phyloP scores from a whole-genome alignment of 768 basidiomycete species.

The Polyporus arcularius region DNA sequence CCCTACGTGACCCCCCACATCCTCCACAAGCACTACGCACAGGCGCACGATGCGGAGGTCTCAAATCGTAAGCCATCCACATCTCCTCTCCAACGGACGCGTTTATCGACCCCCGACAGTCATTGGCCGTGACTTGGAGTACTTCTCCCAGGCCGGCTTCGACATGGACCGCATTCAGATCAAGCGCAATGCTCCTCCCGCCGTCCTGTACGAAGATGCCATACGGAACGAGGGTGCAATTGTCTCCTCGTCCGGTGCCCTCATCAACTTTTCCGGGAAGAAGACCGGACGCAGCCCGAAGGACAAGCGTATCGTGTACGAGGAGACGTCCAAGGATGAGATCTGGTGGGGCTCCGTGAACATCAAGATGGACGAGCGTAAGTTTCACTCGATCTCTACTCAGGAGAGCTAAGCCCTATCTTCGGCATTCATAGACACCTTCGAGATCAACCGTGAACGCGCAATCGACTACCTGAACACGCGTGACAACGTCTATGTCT shows the following conservation, averaged over 20 bases:
- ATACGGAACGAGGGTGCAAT: slow-evolving; percentile 98
- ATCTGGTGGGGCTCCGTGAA: slow-evolving; percentile 99
- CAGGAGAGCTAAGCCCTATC: too few relatives aligned
- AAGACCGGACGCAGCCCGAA: slow-evolving; percentile 98
- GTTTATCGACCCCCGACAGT: slow-evolving; percentile 47
- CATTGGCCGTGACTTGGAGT: slow-evolving; percentile 90
- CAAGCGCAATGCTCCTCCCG: slow-evolving; percentile 90
- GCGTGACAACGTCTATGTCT: slow-evolving; percentile 96
- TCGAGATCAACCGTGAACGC: slow-evolving; percentile 98
- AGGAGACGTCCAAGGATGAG: slow-evolving; percentile 94
- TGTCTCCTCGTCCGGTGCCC: slow-evolving; percentile 91
- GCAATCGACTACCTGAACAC: slow-evolving; percentile 99
- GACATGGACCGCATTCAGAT: slow-evolving; percentile 98
- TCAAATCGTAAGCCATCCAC: slow-evolving; percentile 51
- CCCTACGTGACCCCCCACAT: slow-evolving; percentile 90
- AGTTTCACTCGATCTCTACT: slow-evolving; percentile 31
- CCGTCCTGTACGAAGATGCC: slow-evolving; percentile 95
- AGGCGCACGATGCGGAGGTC: slow-evolving; percentile 66
- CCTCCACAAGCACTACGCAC: slow-evolving; percentile 84
- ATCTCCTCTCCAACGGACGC: neutral
- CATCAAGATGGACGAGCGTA: slow-evolving; percentile 97
- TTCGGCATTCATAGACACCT: slow-evolving; percentile 65
- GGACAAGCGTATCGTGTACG: slow-evolving; percentile 99
- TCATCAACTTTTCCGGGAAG: slow-evolving; percentile 99
- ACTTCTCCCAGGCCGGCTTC: slow-evolving; percentile 98